Evolutionary conservation across 2,329 filamentous ascomycete species (phyloP), one percentile per base, ranked within the genome.

Genomic region (Xylariales sp.): DNA sequence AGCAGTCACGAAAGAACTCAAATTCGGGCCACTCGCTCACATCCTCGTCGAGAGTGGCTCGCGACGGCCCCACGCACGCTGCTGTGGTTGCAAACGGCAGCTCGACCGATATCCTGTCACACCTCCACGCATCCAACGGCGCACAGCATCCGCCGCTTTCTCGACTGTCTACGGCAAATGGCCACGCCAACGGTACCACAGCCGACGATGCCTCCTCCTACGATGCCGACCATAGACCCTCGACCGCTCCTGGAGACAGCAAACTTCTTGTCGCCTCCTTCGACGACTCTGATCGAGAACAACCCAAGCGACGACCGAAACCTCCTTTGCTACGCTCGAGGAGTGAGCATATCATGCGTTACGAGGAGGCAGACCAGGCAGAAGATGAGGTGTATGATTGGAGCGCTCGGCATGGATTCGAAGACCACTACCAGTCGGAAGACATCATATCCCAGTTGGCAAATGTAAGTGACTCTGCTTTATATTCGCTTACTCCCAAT

Each of bases 371-470:
- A 31, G 68, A 70, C 31, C 57, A 62, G 37, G 52, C 58, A 20
- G 69, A 72, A 11, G 70, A 73, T 3, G 70, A 73, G 31, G 61
- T 71, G 22, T 63, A 66, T 31, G 70, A 73, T 50, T 76, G 73
- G 71, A 76, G 76, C 6, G 74, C 74, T 61, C 79, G 90, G 36
- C 90, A 96, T 67, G 90, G 90, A 35, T 96, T 93, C 70, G 88
- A 95, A 58, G 86, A 90, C 52, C 88, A 95, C 62, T 89, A 95
- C 60, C 86, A 88, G 58, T 94, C 86, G 4, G 86, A 89, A 52
- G 88, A 95, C 58, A 90, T 94, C 55, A 85, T 94, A 53, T 85
- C 86, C 43, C 78, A 89, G 51, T 73, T 95, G 49, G 88, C 86
- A 39, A 89, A 84, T 59, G 85, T 89, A 68, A 68, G 82, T 74